Evolutionary conservation across 306 rosid species (phyloP).

Genomic region (Quercus dentata): DNA sequence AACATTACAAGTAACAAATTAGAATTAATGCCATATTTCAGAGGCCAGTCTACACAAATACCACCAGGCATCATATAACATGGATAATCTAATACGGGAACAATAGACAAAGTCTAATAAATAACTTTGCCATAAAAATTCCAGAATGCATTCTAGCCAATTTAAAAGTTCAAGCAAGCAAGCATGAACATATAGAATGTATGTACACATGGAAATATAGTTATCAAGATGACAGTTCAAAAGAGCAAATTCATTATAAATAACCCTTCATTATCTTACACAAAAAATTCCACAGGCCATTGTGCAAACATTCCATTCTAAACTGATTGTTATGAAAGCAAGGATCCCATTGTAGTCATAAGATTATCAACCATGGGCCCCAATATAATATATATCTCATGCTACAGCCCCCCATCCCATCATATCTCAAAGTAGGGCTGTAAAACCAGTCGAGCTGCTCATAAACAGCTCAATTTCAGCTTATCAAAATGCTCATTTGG

Average conservation of each 20-base stretch:
- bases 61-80: background rate
- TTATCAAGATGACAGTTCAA: too few species aligned
- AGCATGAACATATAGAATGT: too few species aligned
- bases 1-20: slow-evolving; percentile 15
- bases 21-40: background rate
- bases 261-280: too few species aligned
- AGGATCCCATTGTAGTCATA: background rate
- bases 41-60: background rate
- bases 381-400: background rate
- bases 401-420: background rate
- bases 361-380: too few species aligned
- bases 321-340: background rate
- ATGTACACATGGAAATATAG: too few species aligned
- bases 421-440: background rate
- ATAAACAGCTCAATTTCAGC: too few species aligned
- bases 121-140: background rate
- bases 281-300: too few species aligned
- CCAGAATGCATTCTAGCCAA: background rate
- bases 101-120: background rate
- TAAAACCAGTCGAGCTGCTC: too few species aligned
- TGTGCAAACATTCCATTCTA: background rate
- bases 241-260: too few species aligned
- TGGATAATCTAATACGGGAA: background rate
- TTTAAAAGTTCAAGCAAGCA: too few species aligned
- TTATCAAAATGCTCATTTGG: too few species aligned